phyloP scores from a whole-genome alignment of 208 protist genomes.

The Herpetomonas tarakana region DNA sequence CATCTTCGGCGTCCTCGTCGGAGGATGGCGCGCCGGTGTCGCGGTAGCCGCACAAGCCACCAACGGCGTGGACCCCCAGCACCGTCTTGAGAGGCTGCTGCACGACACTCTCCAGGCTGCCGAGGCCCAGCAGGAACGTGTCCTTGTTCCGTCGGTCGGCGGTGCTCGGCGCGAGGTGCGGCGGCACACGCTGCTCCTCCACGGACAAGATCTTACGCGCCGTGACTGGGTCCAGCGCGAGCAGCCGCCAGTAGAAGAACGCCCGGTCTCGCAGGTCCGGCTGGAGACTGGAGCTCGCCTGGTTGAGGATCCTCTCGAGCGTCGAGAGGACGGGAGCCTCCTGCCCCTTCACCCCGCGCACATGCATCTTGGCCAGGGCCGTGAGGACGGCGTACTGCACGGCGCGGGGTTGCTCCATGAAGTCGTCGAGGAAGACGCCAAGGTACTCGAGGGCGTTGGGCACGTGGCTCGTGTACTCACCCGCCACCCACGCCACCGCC shows the following conservation, averaged over 20 bases:
- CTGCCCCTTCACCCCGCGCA: constrained; percentile 44
- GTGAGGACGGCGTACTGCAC: constrained; percentile 97
- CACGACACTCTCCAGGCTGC: constrained; percentile 32
- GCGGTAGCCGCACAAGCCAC: constrained; percentile 12
- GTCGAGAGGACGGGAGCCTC: constrained; percentile 46
- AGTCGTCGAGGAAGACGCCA: constrained; percentile 94
- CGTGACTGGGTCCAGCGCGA: constrained; percentile 90
- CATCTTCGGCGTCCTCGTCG: constrained; percentile 20
- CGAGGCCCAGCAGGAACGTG: constrained; percentile 26
- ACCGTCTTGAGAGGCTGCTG: constrained; percentile 29
- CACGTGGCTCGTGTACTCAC: constrained; percentile 95
- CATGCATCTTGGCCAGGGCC: constrained; percentile 96
- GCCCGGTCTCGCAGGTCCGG: constrained; percentile 98
- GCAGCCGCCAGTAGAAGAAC: constrained; percentile 98
- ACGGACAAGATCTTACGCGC: constrained; percentile 83
- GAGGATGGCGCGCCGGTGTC: constrained; percentile 11
- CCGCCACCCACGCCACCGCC: constrained; percentile 98
- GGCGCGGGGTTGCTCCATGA: constrained; percentile 85
- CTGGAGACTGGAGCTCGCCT: constrained; percentile 86
- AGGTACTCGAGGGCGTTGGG: constrained; percentile 95
- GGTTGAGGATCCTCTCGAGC: constrained; percentile 80
- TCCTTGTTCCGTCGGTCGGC: constrained; percentile 4
- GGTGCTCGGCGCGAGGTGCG: neutral
- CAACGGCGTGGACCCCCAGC: constrained; percentile 13
- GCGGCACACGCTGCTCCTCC: constrained; percentile 1